Conservation (phyloP, 2,329 filamentous ascomycete genomes). For the Aspergillus ochraceoroseus region DNA sequence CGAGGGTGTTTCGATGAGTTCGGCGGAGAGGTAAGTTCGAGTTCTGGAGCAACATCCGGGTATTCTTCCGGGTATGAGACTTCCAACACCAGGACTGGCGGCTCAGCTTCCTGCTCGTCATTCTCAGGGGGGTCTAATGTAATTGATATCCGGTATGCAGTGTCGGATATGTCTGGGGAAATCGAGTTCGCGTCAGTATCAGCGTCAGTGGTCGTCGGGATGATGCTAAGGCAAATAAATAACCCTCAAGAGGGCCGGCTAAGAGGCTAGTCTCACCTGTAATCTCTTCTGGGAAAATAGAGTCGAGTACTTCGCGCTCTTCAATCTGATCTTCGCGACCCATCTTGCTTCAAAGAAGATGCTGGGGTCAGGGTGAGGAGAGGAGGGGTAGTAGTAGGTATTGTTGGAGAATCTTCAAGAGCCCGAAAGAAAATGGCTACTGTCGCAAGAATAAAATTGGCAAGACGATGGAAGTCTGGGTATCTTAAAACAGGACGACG, state of each 20-base stretch:
- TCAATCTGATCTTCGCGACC: constrained; percentile 80
- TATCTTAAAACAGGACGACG: no score
- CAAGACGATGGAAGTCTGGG: neutral
- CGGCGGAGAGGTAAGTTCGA: constrained; percentile 71
- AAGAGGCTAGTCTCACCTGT: constrained; percentile 56
- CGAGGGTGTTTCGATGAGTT: constrained; percentile 65
- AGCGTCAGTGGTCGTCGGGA: neutral
- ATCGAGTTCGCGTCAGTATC: constrained; percentile 8
- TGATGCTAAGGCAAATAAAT: no score
- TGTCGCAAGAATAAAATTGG: neutral
- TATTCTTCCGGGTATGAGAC: constrained; percentile 88
- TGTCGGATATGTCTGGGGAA: constrained; percentile 78
- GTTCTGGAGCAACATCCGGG: constrained; percentile 76
- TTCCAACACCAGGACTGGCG: constrained; percentile 69
- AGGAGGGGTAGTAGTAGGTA: constrained; percentile 27
- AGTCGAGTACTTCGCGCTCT: constrained; percentile 95
- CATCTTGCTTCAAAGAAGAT: constrained; percentile 36
- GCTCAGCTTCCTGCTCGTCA: constrained; percentile 58
- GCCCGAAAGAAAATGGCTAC: neutral
- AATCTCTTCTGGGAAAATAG: constrained; percentile 97
- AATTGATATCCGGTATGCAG: constrained; percentile 80
- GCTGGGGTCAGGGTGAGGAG: constrained; percentile 24
- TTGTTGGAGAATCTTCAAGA: neutral
- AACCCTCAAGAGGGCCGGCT: neutral
- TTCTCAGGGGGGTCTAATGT: constrained; percentile 70